Percentiles rank a stretch among this genome's conserved stretches.
phyloP scores from a whole-genome alignment of 1,139 yeast genomes.

The Diutina neorugosa region DNA sequence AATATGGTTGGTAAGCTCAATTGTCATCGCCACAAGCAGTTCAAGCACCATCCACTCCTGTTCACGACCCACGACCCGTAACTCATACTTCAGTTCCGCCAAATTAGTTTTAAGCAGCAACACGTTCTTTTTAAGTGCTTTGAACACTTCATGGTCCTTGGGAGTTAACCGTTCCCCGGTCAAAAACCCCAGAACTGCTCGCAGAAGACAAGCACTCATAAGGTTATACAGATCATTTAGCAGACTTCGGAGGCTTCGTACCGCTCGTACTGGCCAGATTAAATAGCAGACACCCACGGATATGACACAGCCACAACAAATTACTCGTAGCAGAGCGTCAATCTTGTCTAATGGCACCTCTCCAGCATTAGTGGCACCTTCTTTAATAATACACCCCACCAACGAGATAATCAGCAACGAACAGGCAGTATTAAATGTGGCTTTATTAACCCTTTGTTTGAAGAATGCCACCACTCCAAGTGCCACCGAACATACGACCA shows the following conservation, averaged over 20 bases:
- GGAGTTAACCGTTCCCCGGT: conserved; percentile 33
- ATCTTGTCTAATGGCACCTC: conserved; percentile 47
- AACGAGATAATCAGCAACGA: conserved; percentile 64
- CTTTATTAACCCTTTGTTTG: conserved; percentile 57
- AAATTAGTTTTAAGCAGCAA: conserved; percentile 28
- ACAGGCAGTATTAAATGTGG: conserved; percentile 72
- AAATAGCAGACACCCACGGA: conserved; percentile 47
- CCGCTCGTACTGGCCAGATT: conserved; percentile 57
- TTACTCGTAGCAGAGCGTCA: conserved; percentile 45
- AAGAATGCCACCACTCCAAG: conserved; percentile 57
- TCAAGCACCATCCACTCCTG: conserved; percentile 34
- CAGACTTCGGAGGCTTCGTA: conserved; percentile 27
- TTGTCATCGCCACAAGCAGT: conserved; percentile 39
- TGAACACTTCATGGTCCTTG: conserved; percentile 24
- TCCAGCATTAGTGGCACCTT: conserved; percentile 57
- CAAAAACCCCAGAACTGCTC: conserved; percentile 42
- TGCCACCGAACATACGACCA: conserved; percentile 41
- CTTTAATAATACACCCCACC: conserved; percentile 65
- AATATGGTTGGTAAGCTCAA: conserved; percentile 42
- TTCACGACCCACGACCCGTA: conserved; percentile 42
- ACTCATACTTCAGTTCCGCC: conserved; percentile 56
- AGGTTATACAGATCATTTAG: conserved; percentile 42
- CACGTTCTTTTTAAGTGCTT: conserved; percentile 28
- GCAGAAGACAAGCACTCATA: conserved; percentile 40
- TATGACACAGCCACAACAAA: conserved; percentile 47